Evolutionary conservation across 176 grass and related monocot species (phyloP).

Genomic region (Carex myosuroides): DNA sequence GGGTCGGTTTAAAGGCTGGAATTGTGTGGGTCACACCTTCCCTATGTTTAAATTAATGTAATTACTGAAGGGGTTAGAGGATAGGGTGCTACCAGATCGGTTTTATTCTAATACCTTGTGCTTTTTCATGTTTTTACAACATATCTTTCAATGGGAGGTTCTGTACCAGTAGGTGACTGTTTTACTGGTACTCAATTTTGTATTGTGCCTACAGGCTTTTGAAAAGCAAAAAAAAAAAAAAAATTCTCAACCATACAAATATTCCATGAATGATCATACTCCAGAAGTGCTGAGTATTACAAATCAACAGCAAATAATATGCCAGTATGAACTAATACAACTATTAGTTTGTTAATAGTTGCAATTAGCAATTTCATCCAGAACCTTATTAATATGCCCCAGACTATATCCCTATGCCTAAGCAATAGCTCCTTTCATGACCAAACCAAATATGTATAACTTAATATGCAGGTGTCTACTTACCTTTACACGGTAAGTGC

Average conservation of each 20-base stretch:
- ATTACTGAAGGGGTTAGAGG: no score
- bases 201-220: no score
- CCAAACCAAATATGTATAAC: neutral
- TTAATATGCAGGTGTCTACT: neutral
- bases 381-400: neutral
- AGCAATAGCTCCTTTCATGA: neutral
- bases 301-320: neutral
- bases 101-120: no score
- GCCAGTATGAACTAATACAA: neutral
- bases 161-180: no score
- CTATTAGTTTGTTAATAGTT: neutral
- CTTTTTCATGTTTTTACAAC: no score
- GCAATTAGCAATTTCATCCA: neutral
- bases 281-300: neutral
- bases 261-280: neutral
- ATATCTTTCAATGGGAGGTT: no score
- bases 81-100: no score
- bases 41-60: no score
- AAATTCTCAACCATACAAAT: neutral
- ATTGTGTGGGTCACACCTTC: no score
- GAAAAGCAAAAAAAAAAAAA: no score
- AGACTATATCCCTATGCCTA: neutral
- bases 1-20: no score
- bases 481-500: conserved; percentile 87
- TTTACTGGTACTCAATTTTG: no score